Evolutionary conservation across 164 flowering plant genomes (phyloP).

Genomic region (Protea cynaroides): DNA sequence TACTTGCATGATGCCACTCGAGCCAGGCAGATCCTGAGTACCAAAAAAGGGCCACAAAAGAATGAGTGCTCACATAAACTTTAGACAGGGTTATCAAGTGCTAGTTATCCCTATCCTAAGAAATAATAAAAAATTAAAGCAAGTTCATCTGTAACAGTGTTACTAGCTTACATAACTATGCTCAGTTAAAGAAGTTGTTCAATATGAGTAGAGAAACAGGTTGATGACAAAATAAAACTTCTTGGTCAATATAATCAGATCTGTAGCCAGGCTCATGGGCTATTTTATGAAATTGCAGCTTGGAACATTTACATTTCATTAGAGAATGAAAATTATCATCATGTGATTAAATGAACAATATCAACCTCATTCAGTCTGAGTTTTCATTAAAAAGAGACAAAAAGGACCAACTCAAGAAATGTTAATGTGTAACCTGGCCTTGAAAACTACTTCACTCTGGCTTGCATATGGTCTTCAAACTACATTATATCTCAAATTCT

Average conservation of each 20-base stretch:
- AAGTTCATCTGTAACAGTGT: background rate
- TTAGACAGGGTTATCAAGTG: background rate
- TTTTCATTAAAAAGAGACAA: too few species aligned
- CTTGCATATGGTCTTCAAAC: too few species aligned
- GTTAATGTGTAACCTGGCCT: too few species aligned
- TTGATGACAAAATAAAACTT: background rate
- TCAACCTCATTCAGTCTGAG: too few species aligned
- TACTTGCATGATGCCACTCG: slow-evolving; percentile 99
- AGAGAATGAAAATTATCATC: too few species aligned
- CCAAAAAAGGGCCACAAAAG: background rate
- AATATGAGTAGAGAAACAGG: background rate
- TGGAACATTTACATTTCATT: too few species aligned
- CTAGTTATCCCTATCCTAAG: background rate
- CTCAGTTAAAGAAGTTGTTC: background rate
- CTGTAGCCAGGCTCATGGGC: background rate
- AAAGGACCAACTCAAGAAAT: too few species aligned
- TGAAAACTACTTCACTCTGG: too few species aligned
- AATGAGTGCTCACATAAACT: background rate
- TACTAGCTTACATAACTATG: background rate
- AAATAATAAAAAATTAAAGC: background rate
- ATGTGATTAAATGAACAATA: too few species aligned
- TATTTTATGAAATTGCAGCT: background rate
- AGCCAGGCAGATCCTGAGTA: slow-evolving; percentile 81
- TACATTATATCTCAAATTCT: too few species aligned
- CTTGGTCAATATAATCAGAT: background rate